A percentile compares a stretch with the other conserved stretches of the same genome.
Evolutionary conservation across 2,329 filamentous ascomycete genomes (phyloP).

Genomic region (Celoporthe dispersa): DNA sequence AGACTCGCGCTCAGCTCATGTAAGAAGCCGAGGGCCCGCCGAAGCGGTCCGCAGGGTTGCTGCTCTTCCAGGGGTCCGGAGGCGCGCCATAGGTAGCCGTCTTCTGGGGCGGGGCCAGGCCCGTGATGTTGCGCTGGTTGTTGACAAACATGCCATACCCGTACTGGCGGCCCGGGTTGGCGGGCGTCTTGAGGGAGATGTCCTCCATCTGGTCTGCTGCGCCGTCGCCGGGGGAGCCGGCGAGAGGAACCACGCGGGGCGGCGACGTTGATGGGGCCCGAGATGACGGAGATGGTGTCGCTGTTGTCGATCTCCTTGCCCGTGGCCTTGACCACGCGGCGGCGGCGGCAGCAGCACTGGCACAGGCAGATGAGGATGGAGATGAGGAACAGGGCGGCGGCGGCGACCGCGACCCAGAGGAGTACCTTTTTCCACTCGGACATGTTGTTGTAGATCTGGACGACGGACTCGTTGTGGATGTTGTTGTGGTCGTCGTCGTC

Average conservation of each 20-base stretch:
- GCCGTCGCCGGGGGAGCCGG: background rate
- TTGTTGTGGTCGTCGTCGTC: background rate
- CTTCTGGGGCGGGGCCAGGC: conserved; percentile 6
- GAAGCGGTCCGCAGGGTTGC: conserved; percentile 6
- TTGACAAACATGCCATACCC: conserved; percentile 16
- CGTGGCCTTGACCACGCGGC: background rate
- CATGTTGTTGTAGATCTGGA: conserved; percentile 13
- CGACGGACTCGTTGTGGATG: conserved; percentile 7
- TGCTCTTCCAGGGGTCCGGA: background rate
- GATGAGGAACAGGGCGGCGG: conserved; percentile 9
- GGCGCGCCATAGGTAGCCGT: conserved; percentile 8
- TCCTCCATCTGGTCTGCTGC: conserved; percentile 4
- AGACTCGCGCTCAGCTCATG: background rate
- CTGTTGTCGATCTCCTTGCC: background rate
- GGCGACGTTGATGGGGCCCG: conserved; percentile 14
- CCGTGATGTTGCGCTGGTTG: conserved; percentile 16
- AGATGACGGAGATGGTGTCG: conserved; percentile 5
- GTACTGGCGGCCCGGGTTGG: conserved; percentile 3
- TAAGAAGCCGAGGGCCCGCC: conserved; percentile 10
- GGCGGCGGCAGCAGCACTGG: conserved; percentile 13
- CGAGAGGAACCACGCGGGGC: background rate
- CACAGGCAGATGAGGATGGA: conserved; percentile 12
- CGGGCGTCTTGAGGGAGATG: conserved; percentile 15
- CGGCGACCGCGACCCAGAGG: conserved; percentile 7
- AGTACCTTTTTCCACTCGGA: conserved; percentile 12